Conservation (phyloP, 129 eudicot genomes). For the Artemisia tridentata region DNA sequence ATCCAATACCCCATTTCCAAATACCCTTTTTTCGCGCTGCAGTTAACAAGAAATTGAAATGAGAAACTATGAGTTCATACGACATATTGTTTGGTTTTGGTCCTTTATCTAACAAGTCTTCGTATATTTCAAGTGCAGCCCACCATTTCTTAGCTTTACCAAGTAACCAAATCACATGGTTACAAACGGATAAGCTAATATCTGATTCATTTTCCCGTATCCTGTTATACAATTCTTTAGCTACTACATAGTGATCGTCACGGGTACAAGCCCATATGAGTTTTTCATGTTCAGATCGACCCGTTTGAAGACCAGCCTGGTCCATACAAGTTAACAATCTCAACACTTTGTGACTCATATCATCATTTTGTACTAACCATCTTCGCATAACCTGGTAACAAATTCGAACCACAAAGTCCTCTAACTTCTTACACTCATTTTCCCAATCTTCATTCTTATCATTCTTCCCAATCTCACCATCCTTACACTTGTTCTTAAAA, state of each 20-base stretch:
- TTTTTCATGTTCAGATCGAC: conserved; percentile 58
- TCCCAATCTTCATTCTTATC: conserved; percentile 65
- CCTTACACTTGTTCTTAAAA: conserved; percentile 39
- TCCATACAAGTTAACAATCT: conserved; percentile 69
- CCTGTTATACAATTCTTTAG: conserved; percentile 73
- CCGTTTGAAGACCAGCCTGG: conserved; percentile 53
- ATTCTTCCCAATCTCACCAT: conserved; percentile 49
- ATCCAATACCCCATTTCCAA: conserved; percentile 86
- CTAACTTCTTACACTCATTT: conserved; percentile 59
- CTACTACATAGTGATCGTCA: conserved; percentile 67
- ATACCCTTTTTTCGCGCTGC: conserved; percentile 80
- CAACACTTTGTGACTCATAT: conserved; percentile 55
- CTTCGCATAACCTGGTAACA: conserved; percentile 81
- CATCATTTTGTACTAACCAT: conserved; percentile 63
- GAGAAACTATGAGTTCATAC: conserved; percentile 78
- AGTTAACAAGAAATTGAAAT: conserved; percentile 65
- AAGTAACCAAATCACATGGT: conserved; percentile 85
- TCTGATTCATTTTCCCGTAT: conserved; percentile 58
- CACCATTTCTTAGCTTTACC: conserved; percentile 99
- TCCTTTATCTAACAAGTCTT: conserved; percentile 81
- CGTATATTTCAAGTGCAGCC: conserved; percentile 96
- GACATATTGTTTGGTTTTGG: conserved; percentile 90
- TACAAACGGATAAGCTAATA: conserved; percentile 86
- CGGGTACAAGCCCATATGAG: conserved; percentile 97
- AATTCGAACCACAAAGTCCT: conserved; percentile 64